Evolutionary conservation across 2,329 filamentous ascomycete species (phyloP), one percentile per base, ranked within the genome.

Genomic region (Arthrocladium fulminans): DNA sequence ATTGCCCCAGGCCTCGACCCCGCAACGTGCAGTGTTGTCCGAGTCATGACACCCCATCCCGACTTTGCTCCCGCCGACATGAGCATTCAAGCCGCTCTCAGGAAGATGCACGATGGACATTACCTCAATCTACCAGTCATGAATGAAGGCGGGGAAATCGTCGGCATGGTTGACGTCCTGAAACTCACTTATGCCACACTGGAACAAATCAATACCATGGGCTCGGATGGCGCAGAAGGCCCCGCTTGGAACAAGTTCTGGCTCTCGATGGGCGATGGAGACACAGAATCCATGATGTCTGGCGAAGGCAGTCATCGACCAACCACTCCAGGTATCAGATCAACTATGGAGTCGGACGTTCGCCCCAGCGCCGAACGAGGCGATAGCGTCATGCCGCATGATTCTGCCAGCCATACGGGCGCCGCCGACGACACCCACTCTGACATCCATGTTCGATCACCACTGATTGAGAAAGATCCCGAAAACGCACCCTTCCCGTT

Each of bases 211-310:
- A 97, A 97, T 73, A 88, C 87, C 51, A 97, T 98, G 83, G 82
- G 79, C 34, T 88, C 83, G 46, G 79, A 80, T 35, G 90, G 95
- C 63, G 88, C 81, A 59, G 92, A 98, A 69, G 92, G 92, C 0
- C 92, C 92, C 3, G 92, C 92, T 5, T 98, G 92, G 92, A 97
- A 96, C 73, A 98, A 97, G 69, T 98, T 98, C 72, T 98, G 92
- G 92, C 75, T 97, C 57, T 97, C 92, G 1, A 82, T 98, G 60
- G 81, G 97, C 66, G 81, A 94, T 60, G 46, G 39, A 19, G 90
- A 95, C 65, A 90, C 89, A 12, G 92, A 97, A 68, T 98, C 92
- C 2, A 84, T 95, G 76, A 82, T 97, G 67, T 98, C 92, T 51
- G 92, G 89, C 51, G 88, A 94, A 49, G 86, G 84, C 42, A 86